A percentile compares a stretch with the other conserved stretches of the same genome.
These are phyloP conservation scores for Tubosaeta brunneosetosa DNA, from an alignment of 768 basidiomycete genomes.

Conservation along the genomic window DNA sequence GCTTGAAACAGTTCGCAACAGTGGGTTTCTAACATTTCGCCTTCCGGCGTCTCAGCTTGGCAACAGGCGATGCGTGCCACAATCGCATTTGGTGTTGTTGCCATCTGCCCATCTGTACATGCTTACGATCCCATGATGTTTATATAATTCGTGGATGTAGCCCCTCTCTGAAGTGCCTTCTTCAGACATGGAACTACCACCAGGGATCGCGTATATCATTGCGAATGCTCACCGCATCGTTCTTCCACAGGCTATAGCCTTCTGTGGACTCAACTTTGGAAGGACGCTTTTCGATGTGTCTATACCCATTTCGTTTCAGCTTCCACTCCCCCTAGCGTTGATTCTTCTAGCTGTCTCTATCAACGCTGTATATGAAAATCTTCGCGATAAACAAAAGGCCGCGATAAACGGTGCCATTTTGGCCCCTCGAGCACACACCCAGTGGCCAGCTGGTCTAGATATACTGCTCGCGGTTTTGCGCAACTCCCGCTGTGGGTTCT, in stretches of 20 bases:
- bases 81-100: too few relatives aligned
- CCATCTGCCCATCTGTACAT: too few relatives aligned
- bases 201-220: slow-evolving; percentile 28
- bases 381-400: slow-evolving; percentile 12
- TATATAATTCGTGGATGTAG: background rate
- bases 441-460: slow-evolving; percentile 36
- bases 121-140: background rate
- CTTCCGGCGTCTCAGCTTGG: too few relatives aligned
- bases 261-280: slow-evolving; percentile 13
- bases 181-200: slow-evolving; percentile 21
- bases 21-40: background rate
- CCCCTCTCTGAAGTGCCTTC: background rate
- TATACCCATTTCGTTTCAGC: slow-evolving; percentile 15
- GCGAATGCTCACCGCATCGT: slow-evolving; percentile 23
- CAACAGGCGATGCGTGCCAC: background rate
- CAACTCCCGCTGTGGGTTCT: slow-evolving; percentile 25
- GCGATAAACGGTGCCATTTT: slow-evolving; percentile 25
- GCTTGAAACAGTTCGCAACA: background rate
- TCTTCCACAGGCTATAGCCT: slow-evolving; percentile 15
- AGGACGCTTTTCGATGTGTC: slow-evolving; percentile 3
- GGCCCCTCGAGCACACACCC: slow-evolving; percentile 31
- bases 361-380: slow-evolving; percentile 11
- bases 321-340: slow-evolving; percentile 17
- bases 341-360: slow-evolving; percentile 21
- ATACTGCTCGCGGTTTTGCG: slow-evolving; percentile 21